Evolutionary conservation across 257 asterid species (phyloP), one percentile per base, ranked within the genome.

Genomic region (Paraleonurus japonicus): DNA sequence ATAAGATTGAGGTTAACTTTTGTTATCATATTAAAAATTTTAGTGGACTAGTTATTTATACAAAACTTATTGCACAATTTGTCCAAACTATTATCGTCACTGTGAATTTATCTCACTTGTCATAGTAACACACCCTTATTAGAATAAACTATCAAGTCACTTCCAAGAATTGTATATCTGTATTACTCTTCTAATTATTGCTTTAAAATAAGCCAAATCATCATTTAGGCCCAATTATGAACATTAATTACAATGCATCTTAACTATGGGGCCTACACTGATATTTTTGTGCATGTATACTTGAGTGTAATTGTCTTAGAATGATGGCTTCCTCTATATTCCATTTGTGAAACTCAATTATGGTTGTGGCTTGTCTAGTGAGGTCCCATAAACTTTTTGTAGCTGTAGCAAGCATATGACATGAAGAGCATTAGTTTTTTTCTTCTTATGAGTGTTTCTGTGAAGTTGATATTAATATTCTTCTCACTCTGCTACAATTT

Each of bases 341-440:
- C 9, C 17, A 8, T 45, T 67, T 65, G 39, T 28, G 16, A 27
- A 75, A 12, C 33, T 72, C 55, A 62, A 47, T 19, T 45, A 23
- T 55, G 78, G 47, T 50, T 72, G 43, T 70, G 55, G 24, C 59
- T 60, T 32, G 45, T 50, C 23, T 30, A 12, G 26, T 61, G 74
- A 72, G 16, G 22, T 64, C 73, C 50, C 33, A 72, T 55, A 57
- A 41, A 28, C 24, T 62, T 45, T 64, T 16, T 69, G 30, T 63
- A 59, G 65, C 66, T 11, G 4, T 41, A 37, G 70, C 39, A 69
- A 64, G 59, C 39, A 4, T 51, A 33, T 48, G n/a, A 0, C 43
- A 10, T 26, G 8, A 41, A 51, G 7, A 59, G 7, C 22, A n/a
- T 39, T 43, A 61, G 35, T 12, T 70, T 61, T 69, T 26, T 73